These are phyloP conservation scores for Lophiostoma macrostomum DNA, from an alignment of 495 filamentous ascomycete species.

Conservation along the genomic window DNA sequence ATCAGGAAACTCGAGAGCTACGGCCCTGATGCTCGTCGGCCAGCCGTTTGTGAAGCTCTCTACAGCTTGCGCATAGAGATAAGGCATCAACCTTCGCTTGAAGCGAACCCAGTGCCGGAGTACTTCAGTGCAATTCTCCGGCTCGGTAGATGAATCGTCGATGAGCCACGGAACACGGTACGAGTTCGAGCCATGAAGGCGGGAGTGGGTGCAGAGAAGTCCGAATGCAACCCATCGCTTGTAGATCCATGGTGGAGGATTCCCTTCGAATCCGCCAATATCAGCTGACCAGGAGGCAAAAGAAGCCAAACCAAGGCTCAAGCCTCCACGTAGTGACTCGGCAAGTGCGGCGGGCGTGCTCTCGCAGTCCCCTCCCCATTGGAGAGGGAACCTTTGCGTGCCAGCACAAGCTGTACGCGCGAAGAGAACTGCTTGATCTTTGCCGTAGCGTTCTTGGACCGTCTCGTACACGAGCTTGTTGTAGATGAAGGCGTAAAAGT, in stretches of 20 bases:
- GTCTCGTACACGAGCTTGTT: conserved; percentile 67
- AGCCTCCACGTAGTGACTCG: conserved; percentile 66
- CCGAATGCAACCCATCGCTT: conserved; percentile 76
- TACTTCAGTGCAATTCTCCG: conserved; percentile 33
- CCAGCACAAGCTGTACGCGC: conserved; percentile 65
- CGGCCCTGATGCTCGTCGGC: conserved; percentile 37
- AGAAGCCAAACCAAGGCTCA: conserved; percentile 62
- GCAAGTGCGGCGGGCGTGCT: conserved; percentile 71
- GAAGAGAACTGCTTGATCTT: conserved; percentile 62
- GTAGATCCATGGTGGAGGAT: conserved; percentile 64
- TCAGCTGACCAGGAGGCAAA: conserved; percentile 69
- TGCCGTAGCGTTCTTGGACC: conserved; percentile 57
- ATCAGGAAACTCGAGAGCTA: conserved; percentile 38
- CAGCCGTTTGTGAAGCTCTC: conserved; percentile 34
- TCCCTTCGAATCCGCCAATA: conserved; percentile 72
- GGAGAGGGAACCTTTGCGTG: conserved; percentile 54
- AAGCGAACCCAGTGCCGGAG: conserved; percentile 32
- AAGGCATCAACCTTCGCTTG: conserved; percentile 39
- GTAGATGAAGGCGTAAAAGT: conserved; percentile 70
- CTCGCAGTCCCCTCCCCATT: conserved; percentile 66
- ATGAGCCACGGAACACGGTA: conserved; percentile 73
- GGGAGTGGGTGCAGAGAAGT: conserved; percentile 63
- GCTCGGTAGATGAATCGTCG: conserved; percentile 45
- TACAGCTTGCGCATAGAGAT: conserved; percentile 34
- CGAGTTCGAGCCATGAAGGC: conserved; percentile 62